These are phyloP conservation scores for Populus ilicifolia DNA, from an alignment of 345 rosid genomes.

Conservation along the genomic window DNA sequence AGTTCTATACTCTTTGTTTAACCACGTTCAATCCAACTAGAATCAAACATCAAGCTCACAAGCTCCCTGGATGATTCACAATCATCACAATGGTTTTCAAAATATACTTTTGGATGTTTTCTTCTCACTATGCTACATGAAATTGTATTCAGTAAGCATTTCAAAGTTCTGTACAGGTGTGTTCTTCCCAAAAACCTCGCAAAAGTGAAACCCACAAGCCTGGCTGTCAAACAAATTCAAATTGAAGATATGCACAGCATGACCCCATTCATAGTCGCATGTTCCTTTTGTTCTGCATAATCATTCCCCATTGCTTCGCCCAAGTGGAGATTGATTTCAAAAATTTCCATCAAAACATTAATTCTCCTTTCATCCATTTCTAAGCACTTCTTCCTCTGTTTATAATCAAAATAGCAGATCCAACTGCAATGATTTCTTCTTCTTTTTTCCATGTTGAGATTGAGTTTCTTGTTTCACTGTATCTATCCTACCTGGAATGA, in stretches of 20 bases:
- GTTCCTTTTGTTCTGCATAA: background rate
- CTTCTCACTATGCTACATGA: background rate
- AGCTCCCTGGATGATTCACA: background rate
- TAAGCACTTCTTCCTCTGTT: background rate
- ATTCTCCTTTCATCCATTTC: background rate
- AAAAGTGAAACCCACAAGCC: background rate
- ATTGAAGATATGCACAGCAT: background rate
- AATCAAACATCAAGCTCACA: background rate
- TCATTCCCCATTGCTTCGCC: background rate
- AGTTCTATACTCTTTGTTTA: background rate
- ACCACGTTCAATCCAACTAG: background rate
- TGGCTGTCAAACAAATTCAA: background rate
- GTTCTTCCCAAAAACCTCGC: background rate
- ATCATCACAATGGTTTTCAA: background rate
- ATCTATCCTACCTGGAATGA: background rate
- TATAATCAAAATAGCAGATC: background rate
- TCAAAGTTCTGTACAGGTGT: background rate
- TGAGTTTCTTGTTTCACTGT: background rate
- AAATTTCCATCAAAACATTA: background rate
- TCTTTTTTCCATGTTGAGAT: background rate
- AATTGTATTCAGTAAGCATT: background rate
- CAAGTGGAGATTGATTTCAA: background rate
- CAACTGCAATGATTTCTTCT: background rate
- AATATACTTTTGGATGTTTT: background rate
- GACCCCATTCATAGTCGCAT: background rate